phyloP scores from a whole-genome alignment of 2,329 filamentous ascomycete species.

The Botrytis elliptica region DNA sequence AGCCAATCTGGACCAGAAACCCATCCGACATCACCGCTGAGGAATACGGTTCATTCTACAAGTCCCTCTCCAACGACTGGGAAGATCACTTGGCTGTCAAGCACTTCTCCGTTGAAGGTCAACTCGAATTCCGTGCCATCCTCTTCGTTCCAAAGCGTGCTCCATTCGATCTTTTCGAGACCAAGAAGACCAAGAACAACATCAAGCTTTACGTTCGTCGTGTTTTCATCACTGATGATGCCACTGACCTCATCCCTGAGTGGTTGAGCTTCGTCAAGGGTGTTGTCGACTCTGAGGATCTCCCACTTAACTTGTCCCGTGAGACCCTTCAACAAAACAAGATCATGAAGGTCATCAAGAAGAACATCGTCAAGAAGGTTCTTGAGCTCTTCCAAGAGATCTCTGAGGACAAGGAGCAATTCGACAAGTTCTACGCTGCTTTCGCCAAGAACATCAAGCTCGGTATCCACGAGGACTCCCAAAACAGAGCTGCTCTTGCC shows the following conservation, averaged over 20 bases:
- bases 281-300: constrained; percentile 99
- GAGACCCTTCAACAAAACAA: constrained; percentile 99
- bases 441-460: constrained; percentile 99
- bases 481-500: constrained; percentile 89
- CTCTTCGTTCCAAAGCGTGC: constrained; percentile 99
- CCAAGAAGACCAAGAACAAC: constrained; percentile 99
- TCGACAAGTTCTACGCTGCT: constrained; percentile 99
- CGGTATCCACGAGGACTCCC: constrained; percentile 98
- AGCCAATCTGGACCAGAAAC: constrained; percentile 99
- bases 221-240: constrained; percentile 99
- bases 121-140: constrained; percentile 99
- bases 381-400: constrained; percentile 99
- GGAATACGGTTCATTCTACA: constrained; percentile 99
- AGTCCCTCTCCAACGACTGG: constrained; percentile 99
- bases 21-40: constrained; percentile 91
- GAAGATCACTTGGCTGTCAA: constrained; percentile 99
- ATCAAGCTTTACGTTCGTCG: constrained; percentile 99
- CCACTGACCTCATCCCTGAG: constrained; percentile 97
- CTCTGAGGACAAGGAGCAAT: constrained; percentile 98
- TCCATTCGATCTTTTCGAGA: constrained; percentile 99
- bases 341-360: constrained; percentile 99
- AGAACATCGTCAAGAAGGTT: constrained; percentile 99
- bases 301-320: constrained; percentile 98
- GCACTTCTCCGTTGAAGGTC: constrained; percentile 99
- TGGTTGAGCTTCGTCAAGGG: constrained; percentile 99